Base-by-base conservation (phyloP, 108 stramenopile species). In the Skeletonema menzelii region DNA sequence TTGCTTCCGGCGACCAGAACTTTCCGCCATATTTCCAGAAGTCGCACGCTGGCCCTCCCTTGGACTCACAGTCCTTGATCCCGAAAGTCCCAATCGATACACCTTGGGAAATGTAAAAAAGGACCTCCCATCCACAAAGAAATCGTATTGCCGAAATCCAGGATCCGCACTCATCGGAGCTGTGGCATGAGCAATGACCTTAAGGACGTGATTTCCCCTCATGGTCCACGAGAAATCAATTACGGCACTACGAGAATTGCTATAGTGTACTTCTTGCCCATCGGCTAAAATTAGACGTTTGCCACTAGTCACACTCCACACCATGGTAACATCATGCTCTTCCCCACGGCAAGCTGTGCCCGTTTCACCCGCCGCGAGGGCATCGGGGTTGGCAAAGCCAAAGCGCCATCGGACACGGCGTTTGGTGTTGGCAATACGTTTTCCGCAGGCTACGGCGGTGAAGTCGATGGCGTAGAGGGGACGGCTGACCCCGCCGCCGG, bases 81-180 rank as follows among this genome's bases (percentile, higher is more conserved):
- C 75, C 61, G 87, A 77, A 37, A 94, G 59, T 26, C 95, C 95
- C 28, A 96, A 74, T 34, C 88, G 83, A 69, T 87, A 96, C 13
- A 96, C 91, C 72, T 96, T 94, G 32, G 95, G 95, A 65, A 96
- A 89, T 44, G 80, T 82, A 68, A 94, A 94, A 73, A 93, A 96
- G 59, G 79, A 83, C 70, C 91, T 84, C 1, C 95, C 95, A 76
- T 96, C 95, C 37, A 96, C 87, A 79, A 89, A 89, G 67, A 96
- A 90, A 79, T 96, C 95, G 72, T 96, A 96, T 77, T 96, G 95
- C 20, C 95, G 80, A 76, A 92, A 95, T 11, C 91, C 91, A 34
- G 94, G 91, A 26, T 77, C 82, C 20, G 86, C 83, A 14, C 74
- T 79, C 72, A 95, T 81, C 59, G 94, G 94, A 31, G 93, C 87